Conservation (phyloP, 2,329 filamentous ascomycete genomes). For the Alternaria infectoria region DNA sequence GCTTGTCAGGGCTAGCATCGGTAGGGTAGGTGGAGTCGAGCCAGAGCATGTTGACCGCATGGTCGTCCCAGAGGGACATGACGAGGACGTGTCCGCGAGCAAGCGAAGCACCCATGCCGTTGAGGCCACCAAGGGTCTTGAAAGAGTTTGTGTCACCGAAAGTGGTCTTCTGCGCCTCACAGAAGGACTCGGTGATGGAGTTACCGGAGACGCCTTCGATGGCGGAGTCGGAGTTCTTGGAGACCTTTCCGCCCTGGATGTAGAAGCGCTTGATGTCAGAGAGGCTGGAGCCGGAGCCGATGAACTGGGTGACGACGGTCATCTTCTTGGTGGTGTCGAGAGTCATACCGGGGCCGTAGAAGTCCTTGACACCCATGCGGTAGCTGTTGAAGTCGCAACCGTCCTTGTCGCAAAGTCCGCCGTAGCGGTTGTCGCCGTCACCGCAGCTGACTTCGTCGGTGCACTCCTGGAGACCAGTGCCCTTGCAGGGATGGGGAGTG, state of each 20-base stretch:
- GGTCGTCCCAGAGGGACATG: constrained; percentile 69
- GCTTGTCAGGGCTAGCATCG: constrained; percentile 37
- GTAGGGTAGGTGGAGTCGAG: constrained; percentile 71
- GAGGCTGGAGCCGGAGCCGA: constrained; percentile 51
- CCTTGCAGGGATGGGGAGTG: constrained; percentile 70
- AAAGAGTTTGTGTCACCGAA: constrained; percentile 64
- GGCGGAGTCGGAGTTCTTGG: constrained; percentile 53
- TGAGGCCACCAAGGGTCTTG: constrained; percentile 61
- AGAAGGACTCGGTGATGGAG: constrained; percentile 66
- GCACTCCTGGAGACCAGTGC: constrained; percentile 60
- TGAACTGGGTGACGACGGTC: constrained; percentile 61
- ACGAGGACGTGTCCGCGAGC: constrained; percentile 68
- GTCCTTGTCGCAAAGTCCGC: constrained; percentile 69
- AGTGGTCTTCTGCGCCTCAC: constrained; percentile 60
- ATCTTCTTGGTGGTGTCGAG: constrained; percentile 53
- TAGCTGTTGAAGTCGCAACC: constrained; percentile 69
- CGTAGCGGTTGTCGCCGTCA: constrained; percentile 60
- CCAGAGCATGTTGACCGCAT: constrained; percentile 75
- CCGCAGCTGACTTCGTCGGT: constrained; percentile 51
- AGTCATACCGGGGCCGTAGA: constrained; percentile 65
- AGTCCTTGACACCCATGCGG: constrained; percentile 68
- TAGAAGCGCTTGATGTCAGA: constrained; percentile 58
- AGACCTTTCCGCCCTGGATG: constrained; percentile 58
- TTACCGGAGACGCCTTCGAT: constrained; percentile 56
- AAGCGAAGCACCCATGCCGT: constrained; percentile 62